Evolutionary conservation across 148 eudicot genomes (phyloP), one percentile per base, ranked within the genome.

Genomic region (Rheum nobile): DNA sequence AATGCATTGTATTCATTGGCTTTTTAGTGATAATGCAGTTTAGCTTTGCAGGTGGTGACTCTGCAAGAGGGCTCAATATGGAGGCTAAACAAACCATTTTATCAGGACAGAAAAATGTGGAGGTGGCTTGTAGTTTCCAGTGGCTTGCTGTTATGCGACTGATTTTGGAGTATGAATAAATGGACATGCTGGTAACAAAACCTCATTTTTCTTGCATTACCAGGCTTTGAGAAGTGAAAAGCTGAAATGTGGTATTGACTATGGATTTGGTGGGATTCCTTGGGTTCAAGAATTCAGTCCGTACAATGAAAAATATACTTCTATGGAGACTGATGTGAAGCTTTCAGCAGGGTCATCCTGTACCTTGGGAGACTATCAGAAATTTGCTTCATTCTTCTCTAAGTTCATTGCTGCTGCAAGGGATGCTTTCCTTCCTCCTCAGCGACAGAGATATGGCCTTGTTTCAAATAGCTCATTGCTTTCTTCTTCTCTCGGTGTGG

Each of bases 391-490:
- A 44, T 91, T 86, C 79, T 85, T 91, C 77, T 77, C 82, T 68
- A 86, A 88, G 82, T 84, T 91, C 71, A 78, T 78, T 24, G 37
- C 48, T 19, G 61, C 80, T 71, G 88, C 84, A 26, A 86, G 89
- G 84, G 90, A 84, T 71, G 71, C 76, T 61, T 88, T 83, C 80
- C 86, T 93, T 84, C 95, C 92, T 78, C 92, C 95, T 79, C 91
- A 89, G 81, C 86, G 86, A 79, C 77, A 86, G 77, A 88, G 82
- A 84, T 91, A 85, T 78, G 95, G 92, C 65, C 63, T 86, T 76
- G 71, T 89, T 71, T 77, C 84, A 71, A 88, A 93, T 71, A 88
- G 81, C 76, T 83, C 86, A 52, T 77, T 93, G 72, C 83, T 89
- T 77, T 83, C 86, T 77, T 83, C 86, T 41, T 81, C 82, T 77